Percentiles rank a stretch among this genome's conserved stretches.
Conservation (phyloP, 805 yeast species). For the Cephaloascus fragrans region DNA sequence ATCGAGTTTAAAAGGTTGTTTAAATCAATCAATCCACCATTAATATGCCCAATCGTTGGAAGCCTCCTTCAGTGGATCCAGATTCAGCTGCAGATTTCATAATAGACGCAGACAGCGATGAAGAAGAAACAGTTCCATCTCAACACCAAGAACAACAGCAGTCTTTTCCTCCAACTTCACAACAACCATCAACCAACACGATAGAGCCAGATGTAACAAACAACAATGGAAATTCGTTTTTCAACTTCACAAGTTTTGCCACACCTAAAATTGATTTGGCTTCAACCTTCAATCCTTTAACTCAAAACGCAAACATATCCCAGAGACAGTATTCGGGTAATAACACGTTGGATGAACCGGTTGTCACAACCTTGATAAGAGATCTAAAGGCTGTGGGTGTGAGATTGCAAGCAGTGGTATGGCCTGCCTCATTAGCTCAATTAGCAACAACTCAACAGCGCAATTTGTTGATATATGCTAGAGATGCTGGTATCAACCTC, state of each 20-base stretch:
- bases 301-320: conserved; percentile 16
- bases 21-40: no score
- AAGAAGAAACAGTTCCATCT: background rate
- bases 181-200: background rate
- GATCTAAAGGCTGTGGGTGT: conserved; percentile 34
- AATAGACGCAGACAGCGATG: conserved; percentile 7
- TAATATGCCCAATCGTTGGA: conserved; percentile 1
- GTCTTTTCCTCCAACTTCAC: conserved; percentile 1
- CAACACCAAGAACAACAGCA: conserved; percentile 1
- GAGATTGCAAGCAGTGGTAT: conserved; percentile 30
- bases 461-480: conserved; percentile 19
- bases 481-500: conserved; percentile 21
- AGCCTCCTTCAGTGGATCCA: conserved; percentile 3
- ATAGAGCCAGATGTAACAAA: no score
- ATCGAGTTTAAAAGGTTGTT: no score
- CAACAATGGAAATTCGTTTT: conserved; percentile 7
- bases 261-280: conserved; percentile 24
- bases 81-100: conserved; percentile 9
- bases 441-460: conserved; percentile 14
- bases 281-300: conserved; percentile 15
- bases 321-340: conserved; percentile 57
- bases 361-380: conserved; percentile 40
- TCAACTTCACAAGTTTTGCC: conserved; percentile 19
- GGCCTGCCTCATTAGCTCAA: conserved; percentile 23
- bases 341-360: conserved; percentile 67